Conservation (phyloP, 345 rosid species). For the Gossypium turneri region DNA sequence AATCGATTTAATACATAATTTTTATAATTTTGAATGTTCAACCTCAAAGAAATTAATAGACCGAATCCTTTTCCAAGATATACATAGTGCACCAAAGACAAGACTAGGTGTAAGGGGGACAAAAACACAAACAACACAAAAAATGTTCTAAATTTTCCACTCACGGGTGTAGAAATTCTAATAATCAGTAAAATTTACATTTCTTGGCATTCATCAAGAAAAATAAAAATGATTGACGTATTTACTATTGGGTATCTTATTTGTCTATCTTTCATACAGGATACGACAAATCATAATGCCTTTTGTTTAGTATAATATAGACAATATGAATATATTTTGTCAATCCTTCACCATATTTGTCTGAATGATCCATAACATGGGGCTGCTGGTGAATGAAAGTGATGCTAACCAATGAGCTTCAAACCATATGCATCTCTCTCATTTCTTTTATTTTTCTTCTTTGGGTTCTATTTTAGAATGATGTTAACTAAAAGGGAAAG, state of each 20-base stretch:
- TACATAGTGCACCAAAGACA: too few species aligned
- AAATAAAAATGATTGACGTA: neutral
- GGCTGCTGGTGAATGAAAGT: slow-evolving; percentile 17
- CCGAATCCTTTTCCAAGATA: too few species aligned
- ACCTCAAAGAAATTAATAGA: too few species aligned
- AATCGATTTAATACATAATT: too few species aligned
- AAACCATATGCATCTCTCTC: slow-evolving; percentile 19
- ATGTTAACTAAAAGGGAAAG: neutral
- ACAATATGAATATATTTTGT: neutral
- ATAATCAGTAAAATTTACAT: neutral
- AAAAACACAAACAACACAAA: too few species aligned
- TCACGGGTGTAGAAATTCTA: too few species aligned
- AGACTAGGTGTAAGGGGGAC: too few species aligned
- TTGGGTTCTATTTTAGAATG: slow-evolving; percentile 1
- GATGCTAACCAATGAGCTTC: slow-evolving; percentile 7
- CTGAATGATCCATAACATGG: slow-evolving; percentile 14
- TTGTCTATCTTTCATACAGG: neutral
- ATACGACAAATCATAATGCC: neutral
- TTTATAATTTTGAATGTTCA: too few species aligned
- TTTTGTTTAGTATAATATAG: neutral
- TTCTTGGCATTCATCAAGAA: neutral
- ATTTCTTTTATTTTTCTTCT: neutral
- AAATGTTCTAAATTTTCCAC: too few species aligned
- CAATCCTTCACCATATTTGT: slow-evolving; percentile 2
- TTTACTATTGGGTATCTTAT: neutral